phyloP scores from a whole-genome alignment of 441 rosid species.

The Codiaeum variegatum region DNA sequence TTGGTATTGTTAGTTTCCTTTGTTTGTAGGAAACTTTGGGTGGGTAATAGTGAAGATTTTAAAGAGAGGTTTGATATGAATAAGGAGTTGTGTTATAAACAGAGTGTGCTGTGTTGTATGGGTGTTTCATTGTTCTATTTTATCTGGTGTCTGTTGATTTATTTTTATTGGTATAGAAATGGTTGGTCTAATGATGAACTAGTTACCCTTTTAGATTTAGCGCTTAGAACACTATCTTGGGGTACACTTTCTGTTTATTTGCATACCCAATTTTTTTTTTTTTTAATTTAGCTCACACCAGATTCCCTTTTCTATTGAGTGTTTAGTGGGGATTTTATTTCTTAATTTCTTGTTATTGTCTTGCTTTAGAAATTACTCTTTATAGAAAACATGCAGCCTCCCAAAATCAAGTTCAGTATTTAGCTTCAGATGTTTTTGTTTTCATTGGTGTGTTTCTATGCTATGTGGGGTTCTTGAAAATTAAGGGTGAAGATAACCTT shows the following conservation, averaged over 20 bases:
- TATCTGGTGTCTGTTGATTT: conserved; percentile 40
- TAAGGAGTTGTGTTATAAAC: conserved; percentile 32
- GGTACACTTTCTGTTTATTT: conserved; percentile 44
- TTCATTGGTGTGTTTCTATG: conserved; percentile 51
- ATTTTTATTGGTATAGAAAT: conserved; percentile 49
- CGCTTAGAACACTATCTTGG: conserved; percentile 57
- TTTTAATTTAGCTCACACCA: conserved; percentile 27
- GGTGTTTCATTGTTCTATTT: conserved; percentile 47
- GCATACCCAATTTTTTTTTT: conserved; percentile 28
- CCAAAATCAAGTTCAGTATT: conserved; percentile 23
- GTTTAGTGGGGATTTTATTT: conserved; percentile 71
- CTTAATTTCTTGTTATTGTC: conserved; percentile 50
- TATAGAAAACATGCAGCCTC: conserved; percentile 26
- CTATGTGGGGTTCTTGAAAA: conserved; percentile 49
- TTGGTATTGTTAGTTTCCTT: conserved; percentile 39
- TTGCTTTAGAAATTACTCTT: conserved; percentile 48
- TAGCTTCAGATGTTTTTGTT: conserved; percentile 52
- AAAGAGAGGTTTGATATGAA: conserved; percentile 24
- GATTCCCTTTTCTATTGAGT: conserved; percentile 50
- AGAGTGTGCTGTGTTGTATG: conserved; percentile 44
- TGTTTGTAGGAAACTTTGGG: conserved; percentile 32
- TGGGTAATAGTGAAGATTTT: conserved; percentile 30
- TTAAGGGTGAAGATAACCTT: conserved; percentile 30
- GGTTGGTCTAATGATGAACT: conserved; percentile 47
- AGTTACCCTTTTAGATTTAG: conserved; percentile 54